phyloP scores from a whole-genome alignment of 202 grass and related monocot genomes.

The Brachypodium distachyon region DNA sequence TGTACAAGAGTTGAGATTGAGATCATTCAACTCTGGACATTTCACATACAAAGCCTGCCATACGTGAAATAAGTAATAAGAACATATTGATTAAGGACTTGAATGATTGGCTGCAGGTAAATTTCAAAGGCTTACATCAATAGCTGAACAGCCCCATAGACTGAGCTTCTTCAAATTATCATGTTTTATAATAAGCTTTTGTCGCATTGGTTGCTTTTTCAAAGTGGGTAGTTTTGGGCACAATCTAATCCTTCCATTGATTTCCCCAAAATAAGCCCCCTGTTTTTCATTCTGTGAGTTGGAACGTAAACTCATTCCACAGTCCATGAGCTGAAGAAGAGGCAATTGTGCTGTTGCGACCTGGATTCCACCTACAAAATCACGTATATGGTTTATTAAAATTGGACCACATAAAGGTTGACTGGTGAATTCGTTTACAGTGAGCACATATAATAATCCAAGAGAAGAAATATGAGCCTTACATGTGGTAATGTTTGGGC shows the following conservation, averaged over 20 bases:
- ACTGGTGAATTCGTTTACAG: background rate
- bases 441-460: background rate
- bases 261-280: slow-evolving; percentile 20
- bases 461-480: slow-evolving; percentile 14
- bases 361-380: slow-evolving; percentile 74
- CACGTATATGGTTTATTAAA: background rate
- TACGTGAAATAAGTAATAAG: slow-evolving; percentile 28
- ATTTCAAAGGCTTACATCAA: slow-evolving; percentile 64
- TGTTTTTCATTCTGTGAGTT: slow-evolving; percentile 49
- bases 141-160: slow-evolving; percentile 89
- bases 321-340: slow-evolving; percentile 83
- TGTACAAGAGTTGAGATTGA: slow-evolving; percentile 96
- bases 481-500: slow-evolving; percentile 82
- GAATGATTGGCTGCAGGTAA: background rate
- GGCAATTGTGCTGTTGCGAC: slow-evolving; percentile 69
- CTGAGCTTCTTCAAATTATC: slow-evolving; percentile 78
- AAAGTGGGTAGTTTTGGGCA: slow-evolving; percentile 37
- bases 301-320: slow-evolving; percentile 74
- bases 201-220: slow-evolving; percentile 37
- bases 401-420: background rate
- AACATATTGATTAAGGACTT: background rate
- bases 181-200: slow-evolving; percentile 95
- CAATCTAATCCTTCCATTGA: slow-evolving; percentile 40
- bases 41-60: slow-evolving; percentile 81
- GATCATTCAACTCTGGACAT: slow-evolving; percentile 81